Conservation (phyloP, 352 stramenopile genomes). For the Pythium vanterpoolii region DNA sequence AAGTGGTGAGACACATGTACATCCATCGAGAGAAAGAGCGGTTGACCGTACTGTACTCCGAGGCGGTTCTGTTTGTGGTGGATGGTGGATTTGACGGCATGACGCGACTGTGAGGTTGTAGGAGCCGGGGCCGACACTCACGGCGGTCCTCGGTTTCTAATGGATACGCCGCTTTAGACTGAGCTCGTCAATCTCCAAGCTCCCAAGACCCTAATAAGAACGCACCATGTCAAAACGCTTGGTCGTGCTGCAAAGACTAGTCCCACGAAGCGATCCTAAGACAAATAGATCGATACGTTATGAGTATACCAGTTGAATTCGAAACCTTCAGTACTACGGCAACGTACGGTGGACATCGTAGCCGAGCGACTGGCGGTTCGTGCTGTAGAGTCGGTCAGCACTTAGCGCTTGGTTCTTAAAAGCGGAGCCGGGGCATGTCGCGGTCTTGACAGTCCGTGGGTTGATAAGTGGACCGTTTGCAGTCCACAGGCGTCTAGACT, state of each 20-base stretch:
- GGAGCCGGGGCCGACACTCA: conserved; percentile 52
- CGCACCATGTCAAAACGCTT: conserved; percentile 49
- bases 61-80: conserved; percentile 10
- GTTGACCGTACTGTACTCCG: conserved; percentile 2
- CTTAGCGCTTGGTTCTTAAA: conserved; percentile 63
- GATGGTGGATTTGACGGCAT: conserved; percentile 15
- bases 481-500: conserved; percentile 53
- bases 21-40: not conserved
- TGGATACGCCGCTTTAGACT: not conserved
- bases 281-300: not conserved
- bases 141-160: conserved; percentile 43
- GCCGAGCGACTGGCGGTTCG: conserved; percentile 45
- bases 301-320: not conserved
- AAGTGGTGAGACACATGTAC: not conserved
- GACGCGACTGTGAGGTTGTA: conserved; percentile 35
- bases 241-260: conserved; percentile 62
- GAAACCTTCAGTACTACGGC: not conserved
- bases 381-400: conserved; percentile 68
- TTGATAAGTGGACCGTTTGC: conserved; percentile 42
- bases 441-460: conserved; percentile 47
- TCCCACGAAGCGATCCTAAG: conserved; percentile 55
- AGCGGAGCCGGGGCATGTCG: conserved; percentile 49
- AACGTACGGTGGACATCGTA: conserved; percentile 64
- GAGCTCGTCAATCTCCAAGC: not conserved
- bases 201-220: not conserved